Conservation (phyloP, 2,329 filamentous ascomycete species). For the Fonsecaea multimorphosa region DNA sequence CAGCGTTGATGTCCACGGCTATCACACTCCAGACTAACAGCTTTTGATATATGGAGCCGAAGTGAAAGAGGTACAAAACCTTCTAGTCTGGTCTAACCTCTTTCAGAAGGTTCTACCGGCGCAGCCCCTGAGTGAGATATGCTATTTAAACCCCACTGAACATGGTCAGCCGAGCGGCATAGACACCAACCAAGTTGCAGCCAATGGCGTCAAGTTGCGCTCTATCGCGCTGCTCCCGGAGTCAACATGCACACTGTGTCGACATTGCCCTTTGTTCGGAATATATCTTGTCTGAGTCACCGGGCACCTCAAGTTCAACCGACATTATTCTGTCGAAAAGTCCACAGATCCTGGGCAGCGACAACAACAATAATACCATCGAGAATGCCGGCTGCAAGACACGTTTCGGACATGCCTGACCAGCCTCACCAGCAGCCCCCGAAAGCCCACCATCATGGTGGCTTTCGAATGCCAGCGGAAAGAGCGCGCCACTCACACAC, state of each 20-base stretch:
- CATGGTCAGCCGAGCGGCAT: neutral
- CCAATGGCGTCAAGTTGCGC: neutral
- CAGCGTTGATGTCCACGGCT: neutral
- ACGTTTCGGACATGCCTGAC: neutral
- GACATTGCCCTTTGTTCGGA: neutral
- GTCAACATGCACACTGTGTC: neutral
- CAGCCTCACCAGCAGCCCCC: neutral
- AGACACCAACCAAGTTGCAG: neutral
- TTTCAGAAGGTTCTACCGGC: constrained; percentile 3
- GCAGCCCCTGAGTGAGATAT: neutral
- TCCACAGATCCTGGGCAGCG: neutral
- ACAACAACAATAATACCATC: neutral
- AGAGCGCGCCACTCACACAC: constrained; percentile 14
- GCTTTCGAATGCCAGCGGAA: constrained; percentile 25
- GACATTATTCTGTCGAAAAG: neutral
- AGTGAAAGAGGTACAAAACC: neutral
- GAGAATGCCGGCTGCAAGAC: neutral
- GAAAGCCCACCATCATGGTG: constrained; percentile 1
- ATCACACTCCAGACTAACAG: neutral
- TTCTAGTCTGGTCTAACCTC: neutral
- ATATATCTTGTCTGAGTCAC: neutral
- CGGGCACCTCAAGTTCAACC: neutral
- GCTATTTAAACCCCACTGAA: neutral
- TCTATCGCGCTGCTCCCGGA: neutral
- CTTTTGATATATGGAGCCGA: neutral